phyloP scores from a whole-genome alignment of 257 asterid species.

The Gardenia jasminoides region DNA sequence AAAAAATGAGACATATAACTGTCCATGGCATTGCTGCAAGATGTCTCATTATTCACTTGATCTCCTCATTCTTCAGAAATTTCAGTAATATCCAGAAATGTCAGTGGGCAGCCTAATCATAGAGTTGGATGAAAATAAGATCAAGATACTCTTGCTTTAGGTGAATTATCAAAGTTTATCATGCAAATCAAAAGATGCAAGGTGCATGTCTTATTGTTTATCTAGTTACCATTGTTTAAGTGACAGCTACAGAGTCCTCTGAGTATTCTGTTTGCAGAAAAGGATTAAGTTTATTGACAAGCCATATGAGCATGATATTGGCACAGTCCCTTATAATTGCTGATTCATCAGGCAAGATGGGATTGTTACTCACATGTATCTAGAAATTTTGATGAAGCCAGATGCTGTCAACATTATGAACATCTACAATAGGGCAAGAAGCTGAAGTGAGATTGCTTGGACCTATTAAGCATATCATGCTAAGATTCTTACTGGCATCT shows the following conservation, averaged over 20 bases:
- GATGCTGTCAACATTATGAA: constrained; percentile 16
- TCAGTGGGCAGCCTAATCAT: constrained; percentile 35
- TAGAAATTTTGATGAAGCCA: constrained; percentile 24
- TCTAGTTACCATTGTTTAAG: constrained; percentile 26
- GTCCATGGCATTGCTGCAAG: constrained; percentile 27
- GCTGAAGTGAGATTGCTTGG: constrained; percentile 26
- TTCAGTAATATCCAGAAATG: constrained; percentile 24
- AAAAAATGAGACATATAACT: constrained; percentile 26
- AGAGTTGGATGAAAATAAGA: background rate
- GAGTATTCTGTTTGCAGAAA: too few species aligned
- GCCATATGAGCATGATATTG: constrained; percentile 30
- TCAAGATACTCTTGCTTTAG: background rate
- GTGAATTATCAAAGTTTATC: background rate
- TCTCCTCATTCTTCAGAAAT: constrained; percentile 27
- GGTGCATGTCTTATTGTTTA: background rate
- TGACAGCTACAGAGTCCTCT: background rate
- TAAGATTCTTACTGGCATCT: constrained; percentile 32
- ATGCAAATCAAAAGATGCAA: background rate
- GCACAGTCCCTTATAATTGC: constrained; percentile 24
- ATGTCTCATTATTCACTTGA: constrained; percentile 12
- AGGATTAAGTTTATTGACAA: constrained; percentile 29
- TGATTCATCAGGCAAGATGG: constrained; percentile 5
- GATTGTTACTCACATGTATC: constrained; percentile 19
- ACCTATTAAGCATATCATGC: constrained; percentile 26
- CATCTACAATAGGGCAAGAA: constrained; percentile 32